These are phyloP conservation scores for Yamadazyma olivae DNA, from an alignment of 805 yeast genomes.

Conservation along the genomic window DNA sequence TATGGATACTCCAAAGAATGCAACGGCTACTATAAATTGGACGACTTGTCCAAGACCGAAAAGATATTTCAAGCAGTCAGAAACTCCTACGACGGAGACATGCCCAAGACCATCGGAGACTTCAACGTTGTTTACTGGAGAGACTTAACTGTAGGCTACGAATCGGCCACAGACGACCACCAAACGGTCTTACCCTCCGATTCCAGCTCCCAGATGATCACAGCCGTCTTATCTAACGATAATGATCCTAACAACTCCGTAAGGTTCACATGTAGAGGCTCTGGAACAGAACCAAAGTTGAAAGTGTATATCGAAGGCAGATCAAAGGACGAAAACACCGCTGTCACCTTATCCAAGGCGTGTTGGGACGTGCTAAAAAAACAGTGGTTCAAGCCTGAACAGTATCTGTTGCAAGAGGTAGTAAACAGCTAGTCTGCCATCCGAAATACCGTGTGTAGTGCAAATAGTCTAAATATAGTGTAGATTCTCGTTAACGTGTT, in stretches of 20 bases:
- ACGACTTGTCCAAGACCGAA: constrained; percentile 49
- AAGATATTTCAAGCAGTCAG: constrained; percentile 58
- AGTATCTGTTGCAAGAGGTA: constrained; percentile 8
- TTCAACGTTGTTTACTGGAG: constrained; percentile 67
- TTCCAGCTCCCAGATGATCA: constrained; percentile 80
- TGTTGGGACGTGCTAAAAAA: constrained; percentile 61
- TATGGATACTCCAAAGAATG: constrained; percentile 83
- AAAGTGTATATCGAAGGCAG: constrained; percentile 87
- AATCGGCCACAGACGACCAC: constrained; percentile 58
- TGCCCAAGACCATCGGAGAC: constrained; percentile 53
- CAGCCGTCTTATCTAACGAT: constrained; percentile 42
- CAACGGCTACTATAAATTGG: constrained; percentile 80
- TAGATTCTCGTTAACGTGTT: too few relatives aligned
- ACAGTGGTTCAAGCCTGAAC: constrained; percentile 12
- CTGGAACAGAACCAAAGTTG: constrained; percentile 95
- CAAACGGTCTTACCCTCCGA: constrained; percentile 71
- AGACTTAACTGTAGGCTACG: constrained; percentile 81
- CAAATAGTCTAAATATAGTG: too few relatives aligned
- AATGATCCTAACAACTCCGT: constrained; percentile 24
- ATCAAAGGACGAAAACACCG: constrained; percentile 44
- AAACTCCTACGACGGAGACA: constrained; percentile 18
- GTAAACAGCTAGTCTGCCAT: neutral
- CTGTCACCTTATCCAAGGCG: constrained; percentile 49
- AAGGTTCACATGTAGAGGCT: constrained; percentile 84
- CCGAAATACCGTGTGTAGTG: too few relatives aligned